A percentile compares a stretch with the other conserved stretches of the same genome.
These are phyloP conservation scores for Phytopythium chamaehyphon DNA, from an alignment of 352 stramenopile genomes.

Conservation along the genomic window DNA sequence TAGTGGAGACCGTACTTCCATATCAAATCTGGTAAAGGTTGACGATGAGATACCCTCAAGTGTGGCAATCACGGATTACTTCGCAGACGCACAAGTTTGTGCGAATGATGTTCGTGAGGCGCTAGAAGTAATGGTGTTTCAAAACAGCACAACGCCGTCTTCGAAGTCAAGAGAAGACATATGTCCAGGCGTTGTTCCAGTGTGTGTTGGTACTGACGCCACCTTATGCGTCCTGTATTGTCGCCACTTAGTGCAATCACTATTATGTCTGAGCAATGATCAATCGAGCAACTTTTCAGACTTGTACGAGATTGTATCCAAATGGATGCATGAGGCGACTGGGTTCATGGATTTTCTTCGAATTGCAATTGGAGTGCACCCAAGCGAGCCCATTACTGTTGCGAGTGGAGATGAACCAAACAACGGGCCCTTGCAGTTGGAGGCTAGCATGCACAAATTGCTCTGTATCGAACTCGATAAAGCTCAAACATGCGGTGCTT, in stretches of 20 bases:
- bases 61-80: too few relatives aligned
- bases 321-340: conserved; percentile 14
- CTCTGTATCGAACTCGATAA: conserved; percentile 7
- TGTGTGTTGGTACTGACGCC: conserved; percentile 24
- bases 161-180: too few relatives aligned
- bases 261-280: conserved; percentile 11
- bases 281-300: neutral
- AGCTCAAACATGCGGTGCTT: conserved; percentile 8
- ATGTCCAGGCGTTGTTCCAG: conserved; percentile 9
- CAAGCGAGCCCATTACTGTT: conserved; percentile 20
- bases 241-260: conserved; percentile 18
- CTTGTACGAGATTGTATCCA: conserved; percentile 14
- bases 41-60: too few relatives aligned
- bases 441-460: too few relatives aligned
- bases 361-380: conserved; percentile 19
- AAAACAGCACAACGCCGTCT: too few relatives aligned
- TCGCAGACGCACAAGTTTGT: too few relatives aligned
- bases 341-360: conserved; percentile 22
- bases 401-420: too few relatives aligned
- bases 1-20: too few relatives aligned
- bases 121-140: too few relatives aligned
- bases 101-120: too few relatives aligned
- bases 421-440: too few relatives aligned
- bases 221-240: conserved; percentile 26
- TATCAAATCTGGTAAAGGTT: too few relatives aligned